Evolutionary conservation across 306 rosid genomes (phyloP), one percentile per base, ranked within the genome.

Genomic region (Lathyrus sativus): DNA sequence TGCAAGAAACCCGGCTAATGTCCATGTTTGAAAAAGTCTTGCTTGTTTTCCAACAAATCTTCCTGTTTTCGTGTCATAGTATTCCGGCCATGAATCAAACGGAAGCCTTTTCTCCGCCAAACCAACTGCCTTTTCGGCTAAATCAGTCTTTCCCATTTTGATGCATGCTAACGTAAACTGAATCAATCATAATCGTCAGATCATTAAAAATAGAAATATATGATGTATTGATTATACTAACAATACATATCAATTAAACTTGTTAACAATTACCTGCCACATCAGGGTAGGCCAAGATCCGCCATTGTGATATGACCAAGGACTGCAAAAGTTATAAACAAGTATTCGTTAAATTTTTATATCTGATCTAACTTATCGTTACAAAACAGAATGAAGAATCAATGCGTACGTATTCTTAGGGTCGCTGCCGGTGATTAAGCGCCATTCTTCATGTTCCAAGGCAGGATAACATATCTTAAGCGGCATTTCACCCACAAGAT

Each of bases 221-320:
- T 49, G 10, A 50, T 8, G 29, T 8, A 6, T 33, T 33, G 26
- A 17, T 46, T 7, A 48, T 26, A 49, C 4, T 10, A n/a, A 19
- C 31, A 19, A 2, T 22, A 7, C 8, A 22, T 11, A 1, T 19
- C 26, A 22, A 53, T 19, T 10, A 53, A 19, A 22, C 58, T 19
- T 12, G 10, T 53, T 53, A 29, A 22, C 11, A 22, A 53, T 53
- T 53, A 93, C 98, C 96, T 93, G 99, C 97, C 99, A 93, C 56
- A 93, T 74, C 72, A 93, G 97, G 12, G 99, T 90, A 2, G 99
- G 99, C 99, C 99, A 93, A 67, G 99, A 93, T 68, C 99, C 99
- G 24, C 96, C 97, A 56, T 93, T 93, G 71, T 93, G 99, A 81
- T 93, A 93, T 54, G 99, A 93, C 99, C 97, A 93, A 29, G 99